These are phyloP conservation scores for Alternaria infectoria DNA, from an alignment of 2,329 filamentous ascomycete species.

Conservation along the genomic window DNA sequence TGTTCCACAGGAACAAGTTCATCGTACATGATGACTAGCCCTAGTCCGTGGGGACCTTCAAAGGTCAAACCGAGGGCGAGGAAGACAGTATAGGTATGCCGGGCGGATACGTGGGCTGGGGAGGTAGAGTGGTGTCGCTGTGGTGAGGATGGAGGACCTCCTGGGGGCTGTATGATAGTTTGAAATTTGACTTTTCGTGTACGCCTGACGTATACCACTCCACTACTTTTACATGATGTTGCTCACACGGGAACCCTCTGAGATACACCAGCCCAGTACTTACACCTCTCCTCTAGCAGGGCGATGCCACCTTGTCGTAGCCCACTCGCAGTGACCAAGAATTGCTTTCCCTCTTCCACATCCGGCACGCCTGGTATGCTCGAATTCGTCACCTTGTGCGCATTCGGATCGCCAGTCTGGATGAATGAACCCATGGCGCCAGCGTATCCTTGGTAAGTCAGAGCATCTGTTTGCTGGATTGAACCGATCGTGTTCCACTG, in stretches of 20 bases:
- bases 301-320: constrained; percentile 51
- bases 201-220: background rate
- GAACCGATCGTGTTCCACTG: constrained; percentile 63
- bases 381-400: constrained; percentile 59
- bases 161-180: background rate
- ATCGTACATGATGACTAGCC: background rate
- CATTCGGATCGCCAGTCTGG: constrained; percentile 64
- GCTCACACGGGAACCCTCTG: constrained; percentile 53
- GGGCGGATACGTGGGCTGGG: background rate
- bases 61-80: background rate
- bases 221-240: background rate
- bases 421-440: constrained; percentile 68
- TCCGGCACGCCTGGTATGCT: constrained; percentile 55
- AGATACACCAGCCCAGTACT: constrained; percentile 60
- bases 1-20: background rate
- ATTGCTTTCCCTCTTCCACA: constrained; percentile 54
- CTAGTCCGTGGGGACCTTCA: background rate
- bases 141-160: background rate
- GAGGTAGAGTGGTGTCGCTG: background rate
- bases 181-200: background rate
- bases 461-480: constrained; percentile 58
- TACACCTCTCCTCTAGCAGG: constrained; percentile 57
- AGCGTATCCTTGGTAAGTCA: constrained; percentile 63
- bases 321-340: constrained; percentile 56
- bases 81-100: background rate